Evolutionary conservation across 2,329 filamentous ascomycete species (phyloP).

Genomic region (Colletotrichum sp.): DNA sequence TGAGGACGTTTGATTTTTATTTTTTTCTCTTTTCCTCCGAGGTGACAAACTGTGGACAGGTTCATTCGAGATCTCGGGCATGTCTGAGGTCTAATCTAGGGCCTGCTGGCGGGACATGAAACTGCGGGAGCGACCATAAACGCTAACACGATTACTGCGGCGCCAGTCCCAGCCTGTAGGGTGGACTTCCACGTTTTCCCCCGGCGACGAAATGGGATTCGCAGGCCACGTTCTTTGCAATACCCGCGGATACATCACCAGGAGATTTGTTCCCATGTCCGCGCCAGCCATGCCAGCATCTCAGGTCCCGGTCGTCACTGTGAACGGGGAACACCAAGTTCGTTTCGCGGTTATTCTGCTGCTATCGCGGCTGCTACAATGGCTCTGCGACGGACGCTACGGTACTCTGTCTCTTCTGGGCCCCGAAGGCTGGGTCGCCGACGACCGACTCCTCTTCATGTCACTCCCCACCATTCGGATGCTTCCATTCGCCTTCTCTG

Average conservation of each 20-base stretch:
- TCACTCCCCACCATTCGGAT: slow-evolving; percentile 12
- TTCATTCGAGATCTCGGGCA: not conserved
- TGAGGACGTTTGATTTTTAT: not conserved
- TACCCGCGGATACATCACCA: not conserved
- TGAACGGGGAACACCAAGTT: not conserved
- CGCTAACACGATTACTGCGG: slow-evolving; percentile 1
- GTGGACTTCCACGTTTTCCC: not conserved
- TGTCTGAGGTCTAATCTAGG: slow-evolving; percentile 3
- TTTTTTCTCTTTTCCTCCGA: not conserved
- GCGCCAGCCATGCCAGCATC: not conserved
- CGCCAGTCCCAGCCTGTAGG: not conserved
- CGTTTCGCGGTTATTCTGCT: not conserved
- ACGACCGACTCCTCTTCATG: not conserved
- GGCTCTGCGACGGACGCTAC: not conserved
- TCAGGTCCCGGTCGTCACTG: not conserved
- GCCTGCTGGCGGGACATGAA: slow-evolving; percentile 10
- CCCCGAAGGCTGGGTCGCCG: not conserved
- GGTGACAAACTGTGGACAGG: not conserved
- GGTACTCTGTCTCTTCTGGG: not conserved
- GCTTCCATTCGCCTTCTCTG: slow-evolving; percentile 8
- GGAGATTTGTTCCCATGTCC: not conserved
- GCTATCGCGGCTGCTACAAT: not conserved
- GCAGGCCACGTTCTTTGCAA: not conserved
- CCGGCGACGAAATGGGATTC: not conserved
- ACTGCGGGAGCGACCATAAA: slow-evolving; percentile 6